Base-by-base conservation (phyloP, 768 basidiomycete species). In the Glaciozyma martinii region DNA sequence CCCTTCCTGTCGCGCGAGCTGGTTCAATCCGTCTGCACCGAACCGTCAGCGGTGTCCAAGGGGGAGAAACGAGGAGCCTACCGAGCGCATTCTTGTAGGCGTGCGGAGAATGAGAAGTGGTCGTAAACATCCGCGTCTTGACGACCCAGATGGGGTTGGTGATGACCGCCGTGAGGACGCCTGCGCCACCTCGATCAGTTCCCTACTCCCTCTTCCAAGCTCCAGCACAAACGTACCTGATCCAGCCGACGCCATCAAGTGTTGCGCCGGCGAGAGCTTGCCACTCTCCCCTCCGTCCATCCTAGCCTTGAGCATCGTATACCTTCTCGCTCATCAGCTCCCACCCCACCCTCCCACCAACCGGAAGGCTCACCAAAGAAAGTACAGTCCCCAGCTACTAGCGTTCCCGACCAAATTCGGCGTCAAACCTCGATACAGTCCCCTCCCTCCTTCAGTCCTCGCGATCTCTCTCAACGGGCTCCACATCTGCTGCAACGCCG, bases 101-200 rank as follows among this genome's bases (percentile, higher is more conserved):
- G 4, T 76, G 79, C 13, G 87, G 84, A 49, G 86, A 83, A 61
- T 82, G 81, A 33, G 82, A 76, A 15, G 78, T 79, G 1, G 91
- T 87, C 1, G 92, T 90, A 75, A 95, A 99, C 85, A 97, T 92
- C 65, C 95, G 85, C 13, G 95, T 93, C 79, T 94, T 89, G 61
- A 98, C 88, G 19, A 98, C 88, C 94, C 94, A 98, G 71, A 97
- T 84, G 0, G 94, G 95, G 76, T 99, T 98, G 10, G 94, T 99
- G 75, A 95, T 82, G 73, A 98, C 79, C 1, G 95, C 92, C 5
- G 93, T 95, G 23, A 85, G 85, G 18, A 93, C 89, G 79, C 94
- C 94, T 98, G 71, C 46, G 19, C n/a, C 19, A 23, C 3, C 2
- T 19, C 18, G n/a, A 18, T 56, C 23, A 59, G 40, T 32, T 54